Conservation (phyloP, 2,329 filamentous ascomycete genomes). For the Diaporthe destruens region DNA sequence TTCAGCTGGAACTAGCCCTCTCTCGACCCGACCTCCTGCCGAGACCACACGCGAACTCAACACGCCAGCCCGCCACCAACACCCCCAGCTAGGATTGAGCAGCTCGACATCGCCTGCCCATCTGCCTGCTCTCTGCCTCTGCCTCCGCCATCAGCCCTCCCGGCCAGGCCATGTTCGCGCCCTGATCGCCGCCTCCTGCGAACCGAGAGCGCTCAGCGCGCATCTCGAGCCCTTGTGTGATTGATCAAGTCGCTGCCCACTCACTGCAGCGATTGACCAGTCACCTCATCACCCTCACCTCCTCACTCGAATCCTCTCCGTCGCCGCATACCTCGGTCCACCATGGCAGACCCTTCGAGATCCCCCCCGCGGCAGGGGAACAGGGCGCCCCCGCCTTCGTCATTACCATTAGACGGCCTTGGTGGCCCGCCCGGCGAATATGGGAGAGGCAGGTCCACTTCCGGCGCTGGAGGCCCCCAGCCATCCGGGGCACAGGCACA, state of each 20-base stretch:
- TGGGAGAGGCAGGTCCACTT: constrained; percentile 26
- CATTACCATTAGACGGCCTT: constrained; percentile 37
- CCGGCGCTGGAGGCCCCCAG: constrained; percentile 24
- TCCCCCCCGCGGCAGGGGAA: constrained; percentile 29
- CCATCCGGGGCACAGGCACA: constrained; percentile 6
- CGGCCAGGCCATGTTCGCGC: constrained; percentile 35
- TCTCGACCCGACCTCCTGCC: constrained; percentile 19
- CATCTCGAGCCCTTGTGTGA: constrained; percentile 26
- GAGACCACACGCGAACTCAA: background rate
- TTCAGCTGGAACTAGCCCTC: constrained; percentile 30
- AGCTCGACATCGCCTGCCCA: background rate
- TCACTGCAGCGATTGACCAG: constrained; percentile 21
- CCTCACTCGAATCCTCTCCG: constrained; percentile 1
- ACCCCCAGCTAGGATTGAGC: background rate
- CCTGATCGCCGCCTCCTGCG: constrained; percentile 18
- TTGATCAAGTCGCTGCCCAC: constrained; percentile 18
- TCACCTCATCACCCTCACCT: constrained; percentile 1
- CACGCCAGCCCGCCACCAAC: constrained; percentile 9
- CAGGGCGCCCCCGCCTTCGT: constrained; percentile 29
- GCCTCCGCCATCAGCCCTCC: background rate
- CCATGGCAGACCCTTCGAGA: constrained; percentile 40
- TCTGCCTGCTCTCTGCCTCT: background rate
- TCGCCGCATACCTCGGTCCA: constrained; percentile 13
- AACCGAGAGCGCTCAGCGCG: constrained; percentile 39
- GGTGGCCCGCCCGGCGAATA: constrained; percentile 40